phyloP scores from a whole-genome alignment of 305 asterid genomes.

The Lippia alba region DNA sequence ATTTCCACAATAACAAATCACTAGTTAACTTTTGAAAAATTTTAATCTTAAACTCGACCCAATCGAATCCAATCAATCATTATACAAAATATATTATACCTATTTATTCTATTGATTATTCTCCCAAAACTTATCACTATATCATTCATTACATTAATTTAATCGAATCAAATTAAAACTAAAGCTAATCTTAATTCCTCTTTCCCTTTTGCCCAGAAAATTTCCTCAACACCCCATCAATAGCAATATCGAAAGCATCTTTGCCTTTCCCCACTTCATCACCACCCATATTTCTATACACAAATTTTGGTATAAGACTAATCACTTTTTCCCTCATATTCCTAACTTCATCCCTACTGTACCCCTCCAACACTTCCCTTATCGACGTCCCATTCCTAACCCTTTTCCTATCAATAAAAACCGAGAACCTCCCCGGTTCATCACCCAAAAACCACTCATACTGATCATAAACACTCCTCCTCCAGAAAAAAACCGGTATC shows the following conservation, averaged over 20 bases:
- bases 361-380: constrained; percentile 51
- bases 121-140: too few species aligned
- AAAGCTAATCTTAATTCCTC: constrained; percentile 15
- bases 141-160: too few species aligned
- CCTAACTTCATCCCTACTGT: constrained; percentile 52
- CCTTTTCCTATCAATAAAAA: constrained; percentile 56
- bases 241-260: constrained; percentile 73
- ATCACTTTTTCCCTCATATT: constrained; percentile 64
- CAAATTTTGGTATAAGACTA: constrained; percentile 58
- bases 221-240: constrained; percentile 61
- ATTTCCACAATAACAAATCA: too few species aligned
- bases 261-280: constrained; percentile 37
- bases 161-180: too few species aligned
- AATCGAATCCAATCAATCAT: too few species aligned
- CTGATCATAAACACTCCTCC: constrained; percentile 60
- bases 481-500: constrained; percentile 77
- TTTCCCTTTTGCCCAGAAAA: constrained; percentile 35
- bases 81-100: too few species aligned
- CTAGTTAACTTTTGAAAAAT: too few species aligned
- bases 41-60: too few species aligned
- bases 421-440: constrained; percentile 71
- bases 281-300: constrained; percentile 44
- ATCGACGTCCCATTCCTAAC: constrained; percentile 55
- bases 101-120: too few species aligned
- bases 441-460: constrained; percentile 74